A percentile compares a stretch with the other conserved stretches of the same genome.
Evolutionary conservation across 495 filamentous ascomycete species (phyloP).

Genomic region (Penicillium psychrofluorescens): DNA sequence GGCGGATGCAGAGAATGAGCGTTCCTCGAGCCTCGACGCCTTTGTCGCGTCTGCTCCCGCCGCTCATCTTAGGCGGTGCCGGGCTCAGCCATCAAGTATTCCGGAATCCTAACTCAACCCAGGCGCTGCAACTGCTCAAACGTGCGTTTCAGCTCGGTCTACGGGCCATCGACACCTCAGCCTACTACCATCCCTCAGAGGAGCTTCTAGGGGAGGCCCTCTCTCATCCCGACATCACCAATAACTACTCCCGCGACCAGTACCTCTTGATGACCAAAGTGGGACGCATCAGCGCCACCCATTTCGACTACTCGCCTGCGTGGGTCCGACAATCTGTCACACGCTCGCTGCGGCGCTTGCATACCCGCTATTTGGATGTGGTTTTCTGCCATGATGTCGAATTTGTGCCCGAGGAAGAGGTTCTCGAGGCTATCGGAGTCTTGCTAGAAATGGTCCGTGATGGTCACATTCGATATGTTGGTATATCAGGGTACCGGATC

Average conservation of each 20-base stretch:
- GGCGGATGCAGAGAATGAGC: conserved; percentile 1
- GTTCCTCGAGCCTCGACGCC: neutral
- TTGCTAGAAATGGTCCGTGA: conserved; percentile 60
- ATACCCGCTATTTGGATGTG: conserved; percentile 51
- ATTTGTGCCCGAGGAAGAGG: conserved; percentile 48
- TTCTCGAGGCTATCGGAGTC: conserved; percentile 48
- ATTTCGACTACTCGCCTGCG: conserved; percentile 51
- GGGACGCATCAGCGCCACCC: conserved; percentile 40
- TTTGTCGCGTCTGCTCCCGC: conserved; percentile 12
- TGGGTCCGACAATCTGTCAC: conserved; percentile 47
- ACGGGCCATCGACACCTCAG: conserved; percentile 78
- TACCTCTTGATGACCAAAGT: conserved; percentile 57
- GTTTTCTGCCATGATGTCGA: conserved; percentile 63
- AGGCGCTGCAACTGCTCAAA: conserved; percentile 62
- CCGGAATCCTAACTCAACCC: conserved; percentile 55
- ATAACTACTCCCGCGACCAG: conserved; percentile 37
- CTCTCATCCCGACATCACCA: conserved; percentile 39
- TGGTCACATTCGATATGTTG: conserved; percentile 64
- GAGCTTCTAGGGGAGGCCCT: conserved; percentile 69
- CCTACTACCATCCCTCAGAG: conserved; percentile 88
- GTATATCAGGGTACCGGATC: conserved; percentile 77
- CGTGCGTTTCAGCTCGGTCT: conserved; percentile 64
- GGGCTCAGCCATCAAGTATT: conserved; percentile 86
- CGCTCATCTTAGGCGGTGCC: conserved; percentile 69
- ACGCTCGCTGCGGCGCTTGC: conserved; percentile 42